Base-by-base conservation (phyloP, 805 yeast genomes). In the Metschnikowia gruessii region DNA sequence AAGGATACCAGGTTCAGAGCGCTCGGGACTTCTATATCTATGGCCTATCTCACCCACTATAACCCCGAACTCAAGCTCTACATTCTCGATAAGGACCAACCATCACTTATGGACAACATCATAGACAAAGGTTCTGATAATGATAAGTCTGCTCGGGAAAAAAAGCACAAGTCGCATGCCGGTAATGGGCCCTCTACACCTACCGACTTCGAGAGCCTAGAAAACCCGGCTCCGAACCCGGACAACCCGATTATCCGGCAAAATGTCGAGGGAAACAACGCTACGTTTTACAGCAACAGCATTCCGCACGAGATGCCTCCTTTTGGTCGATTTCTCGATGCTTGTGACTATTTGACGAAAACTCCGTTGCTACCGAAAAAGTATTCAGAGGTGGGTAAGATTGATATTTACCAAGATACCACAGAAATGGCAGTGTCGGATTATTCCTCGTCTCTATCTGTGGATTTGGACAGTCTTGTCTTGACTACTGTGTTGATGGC, bases 251-350 rank as follows among this genome's bases (percentile, higher is more conserved):
- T 66, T 17, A 43, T 65, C 7, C 40, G 36, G 3, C 63, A 63
- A 16, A 49, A 39, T 21, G 26, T 50, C n/a, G 42, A 39, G 24
- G 46, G 40, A 16, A 33, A 19, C 18, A 22, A 19, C 15, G 17
- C 50, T 10, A 17, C 52, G 12, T 36, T 32, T 55, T 51, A 39
- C 12, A 30, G 28, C 28, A 33, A 29, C 24, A 51, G 52, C 49
- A 53, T 68, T 12, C 67, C 73, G 12, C 52, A 57, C 45, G 58
- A 64, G 13, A 48, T 63, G 42, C 76, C 76, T 1, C 75, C 75
- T 1, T 72, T 72, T 52, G 74, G 73, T 7, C 48, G 52, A 5
- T 68, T 63, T 37, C 57, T 56, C 38, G 74, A 70, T 46, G 48
- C 65, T 1, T 38, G 60, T 17, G 46, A 55, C 8, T 69, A 66